These are phyloP conservation scores for Thraustotheca clavata DNA, from an alignment of 352 stramenopile species.

Conservation along the genomic window DNA sequence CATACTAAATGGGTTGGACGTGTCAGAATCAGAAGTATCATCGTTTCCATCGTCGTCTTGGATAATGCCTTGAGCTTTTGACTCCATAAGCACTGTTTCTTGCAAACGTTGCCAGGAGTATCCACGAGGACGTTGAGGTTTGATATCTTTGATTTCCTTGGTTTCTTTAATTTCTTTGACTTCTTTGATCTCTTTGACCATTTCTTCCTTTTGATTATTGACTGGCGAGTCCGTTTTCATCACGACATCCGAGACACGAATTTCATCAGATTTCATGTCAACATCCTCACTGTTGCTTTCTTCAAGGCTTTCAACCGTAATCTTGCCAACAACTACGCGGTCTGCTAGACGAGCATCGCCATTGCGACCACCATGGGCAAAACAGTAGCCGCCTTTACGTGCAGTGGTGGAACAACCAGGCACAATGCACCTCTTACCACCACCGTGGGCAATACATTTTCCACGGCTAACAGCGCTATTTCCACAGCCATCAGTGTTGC, in stretches of 20 bases:
- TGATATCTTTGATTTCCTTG: neutral
- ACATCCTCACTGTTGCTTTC: slow-evolving; percentile 6
- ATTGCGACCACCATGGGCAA: slow-evolving; percentile 60
- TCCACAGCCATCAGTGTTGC: slow-evolving; percentile 41
- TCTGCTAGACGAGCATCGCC: slow-evolving; percentile 10
- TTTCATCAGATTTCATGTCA: slow-evolving; percentile 16
- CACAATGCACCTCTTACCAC: slow-evolving; percentile 67
- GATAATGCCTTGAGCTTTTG: slow-evolving; percentile 43
- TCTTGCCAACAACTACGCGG: slow-evolving; percentile 23
- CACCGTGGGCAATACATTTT: slow-evolving; percentile 77
- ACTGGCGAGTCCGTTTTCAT: neutral
- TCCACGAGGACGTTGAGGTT: slow-evolving; percentile 29
- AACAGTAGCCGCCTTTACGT: slow-evolving; percentile 72
- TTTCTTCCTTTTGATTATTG: slow-evolving; percentile 10
- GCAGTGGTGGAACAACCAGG: slow-evolving; percentile 70
- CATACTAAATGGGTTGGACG: slow-evolving; percentile 32
- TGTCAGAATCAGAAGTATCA: slow-evolving; percentile 17
- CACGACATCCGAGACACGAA: slow-evolving; percentile 16
- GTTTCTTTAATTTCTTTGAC: slow-evolving; percentile 4
- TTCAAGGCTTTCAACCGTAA: slow-evolving; percentile 21
- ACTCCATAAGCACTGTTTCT: slow-evolving; percentile 62
- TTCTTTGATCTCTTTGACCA: slow-evolving; percentile 7
- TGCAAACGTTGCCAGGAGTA: slow-evolving; percentile 74
- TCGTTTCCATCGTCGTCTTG: slow-evolving; percentile 27
- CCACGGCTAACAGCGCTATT: slow-evolving; percentile 78